Evolutionary conservation across 1,284 basidiomycete genomes (phyloP).

Genomic region (Irpex lacteus): DNA sequence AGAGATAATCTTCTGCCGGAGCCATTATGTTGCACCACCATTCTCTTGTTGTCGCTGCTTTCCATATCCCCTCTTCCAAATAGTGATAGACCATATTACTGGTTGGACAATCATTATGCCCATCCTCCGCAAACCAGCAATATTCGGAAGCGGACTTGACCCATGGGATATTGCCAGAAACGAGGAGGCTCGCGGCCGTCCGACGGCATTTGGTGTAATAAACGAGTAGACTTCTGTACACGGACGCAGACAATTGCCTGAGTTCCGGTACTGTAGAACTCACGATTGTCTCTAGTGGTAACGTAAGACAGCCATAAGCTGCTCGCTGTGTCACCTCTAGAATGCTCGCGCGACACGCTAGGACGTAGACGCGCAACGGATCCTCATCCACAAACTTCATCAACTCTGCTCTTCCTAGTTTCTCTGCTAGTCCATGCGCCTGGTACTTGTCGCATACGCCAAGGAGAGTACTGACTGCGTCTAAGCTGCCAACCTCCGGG

Average conservation of each 20-base stretch:
- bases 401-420: neutral
- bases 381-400: neutral
- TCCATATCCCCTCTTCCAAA: too few species aligned
- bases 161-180: too few species aligned
- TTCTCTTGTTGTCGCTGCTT: too few species aligned
- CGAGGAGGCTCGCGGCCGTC: too few species aligned
- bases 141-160: too few species aligned
- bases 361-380: constrained; percentile 7
- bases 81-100: too few species aligned
- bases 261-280: neutral
- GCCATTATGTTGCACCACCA: neutral
- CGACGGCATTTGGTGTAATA: too few species aligned
- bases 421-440: constrained; percentile 6
- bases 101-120: too few species aligned
- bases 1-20: neutral
- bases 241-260: neutral
- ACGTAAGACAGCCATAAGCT: constrained; percentile 1
- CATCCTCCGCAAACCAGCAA: too few species aligned
- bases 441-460: constrained; percentile 17
- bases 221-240: neutral
- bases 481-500: constrained; percentile 7
- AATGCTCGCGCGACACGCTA: constrained; percentile 4
- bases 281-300: neutral
- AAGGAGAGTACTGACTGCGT: constrained; percentile 12
- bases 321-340: constrained; percentile 5